These are phyloP conservation scores for Colletotrichum liaoningense DNA, from an alignment of 2,329 filamentous ascomycete species.

Conservation along the genomic window DNA sequence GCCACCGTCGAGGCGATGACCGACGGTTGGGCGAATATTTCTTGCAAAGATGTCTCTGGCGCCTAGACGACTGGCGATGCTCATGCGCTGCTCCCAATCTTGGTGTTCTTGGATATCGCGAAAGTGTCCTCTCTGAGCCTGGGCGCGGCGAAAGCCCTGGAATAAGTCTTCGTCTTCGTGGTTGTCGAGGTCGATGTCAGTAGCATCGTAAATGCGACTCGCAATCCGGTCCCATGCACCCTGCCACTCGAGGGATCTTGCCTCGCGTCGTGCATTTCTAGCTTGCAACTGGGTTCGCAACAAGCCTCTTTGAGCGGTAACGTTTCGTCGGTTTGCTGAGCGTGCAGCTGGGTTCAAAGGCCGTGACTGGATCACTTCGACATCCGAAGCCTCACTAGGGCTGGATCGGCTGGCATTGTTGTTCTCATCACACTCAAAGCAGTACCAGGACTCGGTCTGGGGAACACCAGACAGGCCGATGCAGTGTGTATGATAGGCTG, in stretches of 20 bases:
- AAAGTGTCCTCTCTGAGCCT: constrained; percentile 58
- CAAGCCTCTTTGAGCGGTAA: constrained; percentile 47
- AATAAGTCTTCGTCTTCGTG: constrained; percentile 80
- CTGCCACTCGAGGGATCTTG: constrained; percentile 87
- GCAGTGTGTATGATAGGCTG: constrained; percentile 91
- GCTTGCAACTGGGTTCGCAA: constrained; percentile 69
- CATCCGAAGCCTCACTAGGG: constrained; percentile 17
- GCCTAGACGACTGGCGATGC: constrained; percentile 83
- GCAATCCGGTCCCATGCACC: constrained; percentile 81
- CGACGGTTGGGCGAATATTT: constrained; percentile 66
- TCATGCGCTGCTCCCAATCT: constrained; percentile 86
- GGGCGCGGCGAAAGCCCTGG: constrained; percentile 64
- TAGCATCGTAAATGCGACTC: constrained; percentile 71
- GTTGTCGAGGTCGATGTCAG: constrained; percentile 84
- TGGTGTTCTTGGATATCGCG: constrained; percentile 68
- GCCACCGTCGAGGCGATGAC: constrained; percentile 69
- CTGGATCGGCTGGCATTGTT: constrained; percentile 48
- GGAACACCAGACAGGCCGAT: constrained; percentile 84
- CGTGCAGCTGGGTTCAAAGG: constrained; percentile 20
- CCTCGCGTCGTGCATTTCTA: constrained; percentile 66
- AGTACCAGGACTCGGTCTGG: constrained; percentile 83
- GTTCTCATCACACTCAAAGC: constrained; percentile 79
- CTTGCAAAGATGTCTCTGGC: constrained; percentile 78
- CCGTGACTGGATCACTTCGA: constrained; percentile 10
- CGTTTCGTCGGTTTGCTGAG: constrained; percentile 19